A percentile compares a stretch with the other conserved stretches of the same genome.
Evolutionary conservation across 257 asterid genomes (phyloP).

Genomic region (Salvia splendens): DNA sequence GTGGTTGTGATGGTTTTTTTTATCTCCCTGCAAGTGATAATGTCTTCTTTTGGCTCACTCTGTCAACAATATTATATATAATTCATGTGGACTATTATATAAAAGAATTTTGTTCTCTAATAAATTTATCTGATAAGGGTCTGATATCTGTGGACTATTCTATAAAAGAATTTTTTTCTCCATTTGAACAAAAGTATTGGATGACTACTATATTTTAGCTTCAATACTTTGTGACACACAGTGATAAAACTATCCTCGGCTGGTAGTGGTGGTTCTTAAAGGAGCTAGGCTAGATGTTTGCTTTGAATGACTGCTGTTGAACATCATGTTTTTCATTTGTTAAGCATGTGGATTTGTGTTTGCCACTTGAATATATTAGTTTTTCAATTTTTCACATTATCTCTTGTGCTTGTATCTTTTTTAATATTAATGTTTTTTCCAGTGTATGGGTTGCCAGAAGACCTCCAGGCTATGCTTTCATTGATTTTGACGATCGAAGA

Average conservation of each 20-base stretch:
- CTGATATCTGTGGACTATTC: neutral
- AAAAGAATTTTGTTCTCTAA: neutral
- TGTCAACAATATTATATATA: neutral
- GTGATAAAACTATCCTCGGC: neutral
- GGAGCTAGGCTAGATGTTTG: neutral
- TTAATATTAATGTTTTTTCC: conserved; percentile 29
- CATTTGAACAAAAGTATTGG: neutral
- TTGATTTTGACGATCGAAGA: conserved; percentile 82
- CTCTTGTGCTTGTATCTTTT: conserved; percentile 1
- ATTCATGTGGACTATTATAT: neutral
- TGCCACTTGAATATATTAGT: neutral
- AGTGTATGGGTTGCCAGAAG: conserved; percentile 99
- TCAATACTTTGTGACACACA: neutral
- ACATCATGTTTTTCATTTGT: neutral
- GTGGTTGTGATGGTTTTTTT: neutral
- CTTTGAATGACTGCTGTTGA: neutral
- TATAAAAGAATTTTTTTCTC: neutral
- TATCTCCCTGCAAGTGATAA: conserved; percentile 9
- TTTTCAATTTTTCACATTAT: neutral
- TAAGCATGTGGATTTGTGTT: conserved; percentile 7
- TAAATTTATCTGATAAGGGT: neutral
- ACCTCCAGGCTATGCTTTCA: conserved; percentile 92
- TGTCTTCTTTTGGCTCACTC: neutral
- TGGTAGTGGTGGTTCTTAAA: neutral
- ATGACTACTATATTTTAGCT: neutral